These are phyloP conservation scores for Closterium sp. DNA, from an alignment of 139 green algal genomes.

Conservation along the genomic window DNA sequence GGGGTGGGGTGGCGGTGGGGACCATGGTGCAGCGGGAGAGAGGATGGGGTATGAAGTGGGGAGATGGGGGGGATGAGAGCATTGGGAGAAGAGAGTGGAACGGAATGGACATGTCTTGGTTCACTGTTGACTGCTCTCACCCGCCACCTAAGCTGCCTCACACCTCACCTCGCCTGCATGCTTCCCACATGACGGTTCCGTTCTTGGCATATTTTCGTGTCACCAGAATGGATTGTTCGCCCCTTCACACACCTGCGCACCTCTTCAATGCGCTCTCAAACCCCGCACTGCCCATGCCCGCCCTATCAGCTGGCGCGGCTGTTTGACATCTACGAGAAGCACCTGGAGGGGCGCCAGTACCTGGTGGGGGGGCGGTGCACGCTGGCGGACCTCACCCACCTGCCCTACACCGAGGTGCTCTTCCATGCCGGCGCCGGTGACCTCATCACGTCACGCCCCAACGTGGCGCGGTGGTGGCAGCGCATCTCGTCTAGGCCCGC, in stretches of 20 bases:
- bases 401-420: slow-evolving; percentile 19
- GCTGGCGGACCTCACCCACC: slow-evolving; percentile 25
- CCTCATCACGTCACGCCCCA: slow-evolving; percentile 5
- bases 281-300: neutral
- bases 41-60: neutral
- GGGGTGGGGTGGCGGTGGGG: neutral
- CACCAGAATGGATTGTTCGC: too few relatives aligned
- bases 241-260: neutral
- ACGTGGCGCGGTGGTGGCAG: slow-evolving; percentile 40
- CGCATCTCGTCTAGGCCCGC: slow-evolving; percentile 25
- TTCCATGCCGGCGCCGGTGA: neutral
- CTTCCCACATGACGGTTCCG: too few relatives aligned
- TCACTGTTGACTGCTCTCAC: too few relatives aligned
- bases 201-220: too few relatives aligned
- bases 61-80: neutral
- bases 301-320: neutral
- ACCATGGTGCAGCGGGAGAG: neutral
- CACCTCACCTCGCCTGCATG: too few relatives aligned
- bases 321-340: slow-evolving; percentile 28
- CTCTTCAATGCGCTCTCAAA: neutral
- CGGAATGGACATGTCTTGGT: too few relatives aligned
- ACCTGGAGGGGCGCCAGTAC: slow-evolving; percentile 26
- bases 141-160: too few relatives aligned
- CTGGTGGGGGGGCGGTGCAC: neutral
- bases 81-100: neutral